Conservation (phyloP, 345 rosid genomes). For the Dipteronia dyeriana region DNA sequence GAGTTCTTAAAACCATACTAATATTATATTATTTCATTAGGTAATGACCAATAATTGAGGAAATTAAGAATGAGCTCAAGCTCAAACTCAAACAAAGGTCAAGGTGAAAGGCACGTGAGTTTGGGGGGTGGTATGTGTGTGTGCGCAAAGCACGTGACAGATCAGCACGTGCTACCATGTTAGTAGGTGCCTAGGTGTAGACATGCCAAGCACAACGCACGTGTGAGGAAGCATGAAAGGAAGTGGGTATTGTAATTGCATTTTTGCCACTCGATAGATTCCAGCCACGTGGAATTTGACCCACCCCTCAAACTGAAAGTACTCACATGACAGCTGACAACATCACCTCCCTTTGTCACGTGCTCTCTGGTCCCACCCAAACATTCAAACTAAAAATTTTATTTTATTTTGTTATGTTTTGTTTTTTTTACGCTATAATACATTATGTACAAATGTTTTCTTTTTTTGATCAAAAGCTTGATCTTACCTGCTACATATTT, state of each 20-base stretch:
- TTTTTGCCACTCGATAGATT: constrained; percentile 15
- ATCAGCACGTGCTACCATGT: constrained; percentile 43
- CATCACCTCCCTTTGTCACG: constrained; percentile 53
- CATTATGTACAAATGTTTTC: no score
- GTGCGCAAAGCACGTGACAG: constrained; percentile 29
- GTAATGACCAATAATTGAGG: constrained; percentile 13
- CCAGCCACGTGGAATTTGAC: constrained; percentile 41
- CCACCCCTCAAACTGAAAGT: constrained; percentile 8
- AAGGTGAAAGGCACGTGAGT: constrained; percentile 4
- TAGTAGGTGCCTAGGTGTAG: background rate
- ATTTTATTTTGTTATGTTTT: background rate
- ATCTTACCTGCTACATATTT: no score
- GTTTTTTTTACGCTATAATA: no score
- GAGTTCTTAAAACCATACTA: background rate
- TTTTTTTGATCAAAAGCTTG: no score
- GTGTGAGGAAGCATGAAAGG: constrained; percentile 42
- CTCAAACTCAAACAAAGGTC: no score
- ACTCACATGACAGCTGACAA: constrained; percentile 71
- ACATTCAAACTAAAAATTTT: background rate
- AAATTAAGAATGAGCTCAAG: background rate
- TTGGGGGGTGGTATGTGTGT: background rate
- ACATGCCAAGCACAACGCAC: constrained; percentile 42
- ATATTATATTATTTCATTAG: background rate
- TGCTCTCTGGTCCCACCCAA: constrained; percentile 42
- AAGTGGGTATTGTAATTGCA: constrained; percentile 10